Conservation (phyloP, 2,329 filamentous ascomycete genomes). For the Talaromyces albobiverticillius region DNA sequence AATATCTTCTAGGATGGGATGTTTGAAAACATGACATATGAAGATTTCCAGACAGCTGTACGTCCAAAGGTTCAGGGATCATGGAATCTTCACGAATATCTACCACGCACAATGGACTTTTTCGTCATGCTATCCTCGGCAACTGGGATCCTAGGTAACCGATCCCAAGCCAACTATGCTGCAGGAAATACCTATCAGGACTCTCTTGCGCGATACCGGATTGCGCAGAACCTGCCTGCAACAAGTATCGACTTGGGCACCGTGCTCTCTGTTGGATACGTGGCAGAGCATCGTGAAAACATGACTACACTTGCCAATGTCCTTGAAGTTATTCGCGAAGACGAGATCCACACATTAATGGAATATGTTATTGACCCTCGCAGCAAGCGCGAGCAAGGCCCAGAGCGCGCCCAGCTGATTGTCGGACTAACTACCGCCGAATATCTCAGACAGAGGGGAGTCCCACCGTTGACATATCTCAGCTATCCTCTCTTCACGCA, state of each 20-base stretch:
- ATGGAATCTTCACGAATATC: slow-evolving; percentile 32
- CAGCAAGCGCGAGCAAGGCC: slow-evolving; percentile 13
- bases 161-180: slow-evolving; percentile 45
- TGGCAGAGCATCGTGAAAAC: slow-evolving; percentile 26
- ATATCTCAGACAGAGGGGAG: slow-evolving; percentile 15
- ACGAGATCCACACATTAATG: slow-evolving; percentile 19
- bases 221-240: slow-evolving; percentile 20
- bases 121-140: slow-evolving; percentile 43
- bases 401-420: slow-evolving; percentile 17
- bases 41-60: slow-evolving; percentile 36
- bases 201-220: slow-evolving; percentile 30
- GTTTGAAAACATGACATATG: slow-evolving; percentile 41
- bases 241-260: slow-evolving; percentile 29
- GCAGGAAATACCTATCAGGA: slow-evolving; percentile 41
- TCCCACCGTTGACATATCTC: slow-evolving; percentile 22
- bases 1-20: slow-evolving; percentile 21
- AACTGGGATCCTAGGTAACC: slow-evolving; percentile 44
- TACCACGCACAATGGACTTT: slow-evolving; percentile 37
- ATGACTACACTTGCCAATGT: slow-evolving; percentile 9
- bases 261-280: slow-evolving; percentile 33
- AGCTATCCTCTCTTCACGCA: slow-evolving; percentile 25
- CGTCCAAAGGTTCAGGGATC: slow-evolving; percentile 41
- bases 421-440: slow-evolving; percentile 19
- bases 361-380: slow-evolving; percentile 20
- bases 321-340: slow-evolving; percentile 16